These are phyloP conservation scores for Obelidium mucronatum DNA, from an alignment of 192 early-diverging fungal genomes.

Conservation along the genomic window DNA sequence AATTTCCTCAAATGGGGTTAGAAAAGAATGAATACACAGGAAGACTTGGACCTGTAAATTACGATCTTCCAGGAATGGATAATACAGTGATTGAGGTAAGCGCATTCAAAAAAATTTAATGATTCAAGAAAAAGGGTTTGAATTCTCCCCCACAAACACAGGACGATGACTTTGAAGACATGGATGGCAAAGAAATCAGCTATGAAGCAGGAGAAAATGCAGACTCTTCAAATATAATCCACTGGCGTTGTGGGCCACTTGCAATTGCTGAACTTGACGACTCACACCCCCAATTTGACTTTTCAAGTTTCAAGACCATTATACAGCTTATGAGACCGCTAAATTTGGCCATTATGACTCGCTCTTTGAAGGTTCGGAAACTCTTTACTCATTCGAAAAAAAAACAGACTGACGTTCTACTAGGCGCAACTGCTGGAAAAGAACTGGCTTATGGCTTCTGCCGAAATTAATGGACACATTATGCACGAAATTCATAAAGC, in stretches of 20 bases:
- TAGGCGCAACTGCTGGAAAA: slow-evolving; percentile 59
- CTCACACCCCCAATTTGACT: slow-evolving; percentile 40
- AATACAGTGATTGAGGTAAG: slow-evolving; percentile 55
- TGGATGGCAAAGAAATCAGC: slow-evolving; percentile 30
- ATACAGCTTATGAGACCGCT: slow-evolving; percentile 30
- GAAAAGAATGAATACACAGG: slow-evolving; percentile 50
- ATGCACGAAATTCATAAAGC: slow-evolving; percentile 47
- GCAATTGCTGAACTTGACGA: slow-evolving; percentile 62
- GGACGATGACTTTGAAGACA: slow-evolving; percentile 58
- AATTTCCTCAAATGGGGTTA: slow-evolving; percentile 54
- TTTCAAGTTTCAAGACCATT: slow-evolving; percentile 44
- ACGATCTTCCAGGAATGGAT: slow-evolving; percentile 57
- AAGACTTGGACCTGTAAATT: slow-evolving; percentile 51
- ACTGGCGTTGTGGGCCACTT: slow-evolving; percentile 49
- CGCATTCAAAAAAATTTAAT: too few species aligned
- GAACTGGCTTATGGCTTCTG: slow-evolving; percentile 51
- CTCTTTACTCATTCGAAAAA: too few species aligned
- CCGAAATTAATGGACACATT: slow-evolving; percentile 48
- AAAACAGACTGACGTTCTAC: slow-evolving; percentile 11
- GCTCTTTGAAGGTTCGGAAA: slow-evolving; percentile 53
- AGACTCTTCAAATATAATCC: slow-evolving; percentile 24
- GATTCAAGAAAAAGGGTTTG: neutral
- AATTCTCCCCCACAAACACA: slow-evolving; percentile 10
- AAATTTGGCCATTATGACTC: slow-evolving; percentile 35
- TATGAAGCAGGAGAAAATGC: slow-evolving; percentile 26